Evolutionary conservation across 768 basidiomycete genomes (phyloP).

Genomic region (Galerina marginata): DNA sequence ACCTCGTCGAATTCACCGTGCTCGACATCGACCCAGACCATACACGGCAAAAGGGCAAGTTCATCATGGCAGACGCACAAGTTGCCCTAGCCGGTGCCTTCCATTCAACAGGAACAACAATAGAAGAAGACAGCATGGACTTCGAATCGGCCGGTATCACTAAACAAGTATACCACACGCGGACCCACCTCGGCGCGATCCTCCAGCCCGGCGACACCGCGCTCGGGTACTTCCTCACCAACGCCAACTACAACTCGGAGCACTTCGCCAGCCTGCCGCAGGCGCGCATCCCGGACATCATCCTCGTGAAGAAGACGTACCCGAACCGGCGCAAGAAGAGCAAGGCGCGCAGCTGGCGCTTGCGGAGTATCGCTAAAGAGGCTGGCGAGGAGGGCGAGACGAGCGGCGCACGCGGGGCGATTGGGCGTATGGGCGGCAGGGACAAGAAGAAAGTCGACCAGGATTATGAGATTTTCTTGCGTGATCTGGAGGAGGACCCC

Average conservation of each 20-base stretch:
- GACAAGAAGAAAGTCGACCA: slow-evolving; percentile 93
- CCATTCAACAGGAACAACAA: slow-evolving; percentile 51
- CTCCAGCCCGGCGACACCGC: slow-evolving; percentile 95
- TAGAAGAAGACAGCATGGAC: slow-evolving; percentile 63
- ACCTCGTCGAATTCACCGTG: slow-evolving; percentile 93
- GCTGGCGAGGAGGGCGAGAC: slow-evolving; percentile 87
- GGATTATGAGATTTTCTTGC: slow-evolving; percentile 95
- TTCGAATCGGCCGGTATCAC: slow-evolving; percentile 61
- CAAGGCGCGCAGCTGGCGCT: slow-evolving; percentile 82
- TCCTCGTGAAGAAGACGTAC: slow-evolving; percentile 95
- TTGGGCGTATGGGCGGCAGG: slow-evolving; percentile 87
- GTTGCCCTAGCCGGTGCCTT: slow-evolving; percentile 87
- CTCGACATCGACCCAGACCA: slow-evolving; percentile 89
- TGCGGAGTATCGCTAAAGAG: slow-evolving; percentile 93
- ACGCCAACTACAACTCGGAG: slow-evolving; percentile 92
- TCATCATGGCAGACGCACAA: slow-evolving; percentile 82
- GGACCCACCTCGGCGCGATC: slow-evolving; percentile 91
- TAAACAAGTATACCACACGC: slow-evolving; percentile 91
- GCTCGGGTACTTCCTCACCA: slow-evolving; percentile 87
- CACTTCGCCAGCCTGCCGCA: slow-evolving; percentile 72
- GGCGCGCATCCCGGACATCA: slow-evolving; percentile 84
- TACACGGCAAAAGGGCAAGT: slow-evolving; percentile 68
- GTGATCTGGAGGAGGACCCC: slow-evolving; percentile 93
- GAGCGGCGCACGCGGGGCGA: slow-evolving; percentile 78
- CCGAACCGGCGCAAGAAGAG: slow-evolving; percentile 93